Base-by-base conservation (phyloP, 2,329 filamentous ascomycete species). In the Pseudocercospora cruenta region DNA sequence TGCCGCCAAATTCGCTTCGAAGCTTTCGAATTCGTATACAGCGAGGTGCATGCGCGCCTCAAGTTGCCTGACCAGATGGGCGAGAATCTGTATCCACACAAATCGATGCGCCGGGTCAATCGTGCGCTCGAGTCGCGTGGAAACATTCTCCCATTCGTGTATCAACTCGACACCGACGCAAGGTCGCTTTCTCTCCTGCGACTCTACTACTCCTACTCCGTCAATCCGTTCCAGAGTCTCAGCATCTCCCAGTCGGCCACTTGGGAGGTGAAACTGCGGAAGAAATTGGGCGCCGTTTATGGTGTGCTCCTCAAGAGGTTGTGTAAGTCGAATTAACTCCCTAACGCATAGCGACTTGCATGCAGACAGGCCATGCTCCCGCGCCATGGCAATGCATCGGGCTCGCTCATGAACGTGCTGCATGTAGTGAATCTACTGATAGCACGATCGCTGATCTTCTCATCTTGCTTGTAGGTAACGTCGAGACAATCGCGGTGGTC, bases 1-100 rank as follows among this genome's bases (percentile, higher is more conserved):
- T 63, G 61, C n/a, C 61, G 61, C 12, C 61, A 63, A 21, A 63
- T 58, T 43, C 51, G 53, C 43, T 33, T 22, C n/a, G 61, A 63
- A 28, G 47, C 47, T 26, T 51, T 51, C 47, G 47, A 51, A 24
- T 51, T 22, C 9, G 47, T 51, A 3, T 51, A 51, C 14, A 19
- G 47, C 19, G 47, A 51, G 22, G 47, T 51, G 47, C 47, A 26
- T 19, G 47, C 47, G 22, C 22, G 22, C 47, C 47, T 51, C 47
- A 26, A 26, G 22, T 26, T 51, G 22, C 14, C 47, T 22, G 47
- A 51, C 22, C n/a, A 22, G 12, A 51, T 51, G 10, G 47, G 47
- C 19, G n/a, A 24, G 14, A 12, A 26, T 51, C 47, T 51, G 19
- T 51, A 22, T 21, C 47, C 47, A 16, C 22, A 12, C 10, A 21